phyloP scores from a whole-genome alignment of 345 rosid species.

The Camelina sativa region DNA sequence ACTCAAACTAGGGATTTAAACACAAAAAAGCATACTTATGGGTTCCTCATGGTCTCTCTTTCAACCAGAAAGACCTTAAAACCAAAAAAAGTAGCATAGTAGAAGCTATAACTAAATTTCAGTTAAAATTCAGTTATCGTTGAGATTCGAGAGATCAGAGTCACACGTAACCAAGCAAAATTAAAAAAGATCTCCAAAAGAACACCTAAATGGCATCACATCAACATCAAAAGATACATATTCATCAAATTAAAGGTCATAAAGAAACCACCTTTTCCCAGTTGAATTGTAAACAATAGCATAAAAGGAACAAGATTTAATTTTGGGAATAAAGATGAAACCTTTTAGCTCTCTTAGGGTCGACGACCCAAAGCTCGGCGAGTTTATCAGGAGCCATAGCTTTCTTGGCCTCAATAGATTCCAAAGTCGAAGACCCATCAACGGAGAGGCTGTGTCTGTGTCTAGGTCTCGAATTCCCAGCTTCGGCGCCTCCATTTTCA shows the following conservation, averaged over 20 bases:
- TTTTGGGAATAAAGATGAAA: slow-evolving; percentile 27
- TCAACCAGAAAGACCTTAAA: slow-evolving; percentile 14
- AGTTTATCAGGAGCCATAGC: slow-evolving; percentile 96
- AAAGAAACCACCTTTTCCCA: slow-evolving; percentile 30
- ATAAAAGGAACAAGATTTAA: slow-evolving; percentile 3
- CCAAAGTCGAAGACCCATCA: slow-evolving; percentile 65
- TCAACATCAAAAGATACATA: slow-evolving; percentile 26
- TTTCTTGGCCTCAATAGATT: slow-evolving; percentile 85
- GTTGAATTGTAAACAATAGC: slow-evolving; percentile 15
- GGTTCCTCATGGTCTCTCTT: slow-evolving; percentile 41
- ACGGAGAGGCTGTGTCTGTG: slow-evolving; percentile 87
- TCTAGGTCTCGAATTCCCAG: slow-evolving; percentile 48
- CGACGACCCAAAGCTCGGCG: slow-evolving; percentile 80
- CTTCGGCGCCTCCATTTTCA: slow-evolving; percentile 22
- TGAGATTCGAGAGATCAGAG: slow-evolving; percentile 25
- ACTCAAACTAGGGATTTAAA: slow-evolving; percentile 2
- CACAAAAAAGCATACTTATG: slow-evolving; percentile 37
- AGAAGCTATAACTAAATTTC: slow-evolving; percentile 35
- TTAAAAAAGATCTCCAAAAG: background rate
- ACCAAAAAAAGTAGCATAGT: slow-evolving; percentile 21
- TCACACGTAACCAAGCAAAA: slow-evolving; percentile 28
- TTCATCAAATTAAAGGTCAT: slow-evolving; percentile 3
- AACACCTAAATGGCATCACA: slow-evolving; percentile 28
- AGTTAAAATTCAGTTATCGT: slow-evolving; percentile 33
- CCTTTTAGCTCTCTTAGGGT: slow-evolving; percentile 96